Evolutionary conservation across 345 rosid genomes (phyloP), one percentile per base, ranked within the genome.

Genomic region (Citrus maxima): DNA sequence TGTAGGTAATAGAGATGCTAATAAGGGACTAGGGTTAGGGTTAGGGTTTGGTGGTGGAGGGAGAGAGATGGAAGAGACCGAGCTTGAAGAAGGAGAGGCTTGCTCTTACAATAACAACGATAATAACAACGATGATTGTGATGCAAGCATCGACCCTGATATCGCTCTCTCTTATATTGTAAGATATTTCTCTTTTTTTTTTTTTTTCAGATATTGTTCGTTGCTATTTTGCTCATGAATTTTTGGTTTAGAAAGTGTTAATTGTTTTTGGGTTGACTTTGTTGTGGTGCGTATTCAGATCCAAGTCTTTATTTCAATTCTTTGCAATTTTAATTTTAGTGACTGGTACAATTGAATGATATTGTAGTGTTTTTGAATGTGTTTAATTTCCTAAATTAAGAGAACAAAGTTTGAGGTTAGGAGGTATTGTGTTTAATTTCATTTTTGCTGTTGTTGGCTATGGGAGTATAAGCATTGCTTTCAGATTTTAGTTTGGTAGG

Each of bases 71-170:
- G 92, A 84, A 77, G 94, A 90, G 81, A 84, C 86, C 72, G 92
- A 90, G 78, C 92, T 89, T 80, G 94, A 90, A 84, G 92, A 90
- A 83, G 94, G 94, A 78, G 94, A 90, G 79, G 94, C 94, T 78
- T 90, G 86, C 85, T 88, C 90, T 25, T 89, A 88, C 75, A 82
- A 85, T 81, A 83, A 83, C 74, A 79, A 86, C 64, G 79, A 86
- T 78, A 83, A 83, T 78, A 79, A 85, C 59, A 76, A 87, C 84
- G 87, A 83, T 72, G 89, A 88, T 78, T 84, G 80, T 77, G 83
- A 74, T 83, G 85, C 84, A 60, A 78, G 70, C 82, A 58, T 90
- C 49, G 98, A 91, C 93, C 95, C 91, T 40, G 97, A 90, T 85
- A 77, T 77, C 82, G 90, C 86, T 86, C 93, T 90, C 82, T 85